Conservation (phyloP, 176 grass and related monocot species). For the Typha latifolia region DNA sequence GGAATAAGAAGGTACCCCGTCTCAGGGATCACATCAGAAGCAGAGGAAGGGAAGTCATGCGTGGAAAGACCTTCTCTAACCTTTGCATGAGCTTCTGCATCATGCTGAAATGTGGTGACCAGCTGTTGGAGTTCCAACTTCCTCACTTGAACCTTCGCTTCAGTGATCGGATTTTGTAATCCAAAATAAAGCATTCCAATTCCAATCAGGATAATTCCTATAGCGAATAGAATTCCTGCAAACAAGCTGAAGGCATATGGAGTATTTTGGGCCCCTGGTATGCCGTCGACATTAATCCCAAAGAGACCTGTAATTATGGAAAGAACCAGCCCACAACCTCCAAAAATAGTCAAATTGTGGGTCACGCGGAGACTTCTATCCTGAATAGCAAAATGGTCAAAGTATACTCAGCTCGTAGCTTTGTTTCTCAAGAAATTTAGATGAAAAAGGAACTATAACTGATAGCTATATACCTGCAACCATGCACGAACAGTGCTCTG, state of each 20-base stretch:
- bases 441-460: background rate
- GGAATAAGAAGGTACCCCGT: constrained; percentile 56
- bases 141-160: constrained; percentile 72
- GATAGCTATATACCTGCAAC: constrained; percentile 51
- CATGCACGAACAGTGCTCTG: constrained; percentile 96
- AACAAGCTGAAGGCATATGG: constrained; percentile 87
- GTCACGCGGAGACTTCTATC: constrained; percentile 86
- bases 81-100: constrained; percentile 83
- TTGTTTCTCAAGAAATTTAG: constrained; percentile 1
- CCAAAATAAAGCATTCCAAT: constrained; percentile 80
- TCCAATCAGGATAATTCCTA: constrained; percentile 51
- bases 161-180: constrained; percentile 62
- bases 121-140: constrained; percentile 86
- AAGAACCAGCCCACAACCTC: constrained; percentile 69
- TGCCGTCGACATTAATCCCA: constrained; percentile 92
- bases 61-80: constrained; percentile 60
- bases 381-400: constrained; percentile 25
- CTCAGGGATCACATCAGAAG: constrained; percentile 15
- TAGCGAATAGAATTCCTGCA: constrained; percentile 47
- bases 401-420: background rate
- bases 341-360: constrained; percentile 88
- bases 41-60: constrained; percentile 20
- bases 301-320: constrained; percentile 89
- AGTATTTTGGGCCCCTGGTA: constrained; percentile 73
- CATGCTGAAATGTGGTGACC: constrained; percentile 82